Base-by-base conservation (phyloP, 108 stramenopile species). In the Nitzschia sp. region DNA sequence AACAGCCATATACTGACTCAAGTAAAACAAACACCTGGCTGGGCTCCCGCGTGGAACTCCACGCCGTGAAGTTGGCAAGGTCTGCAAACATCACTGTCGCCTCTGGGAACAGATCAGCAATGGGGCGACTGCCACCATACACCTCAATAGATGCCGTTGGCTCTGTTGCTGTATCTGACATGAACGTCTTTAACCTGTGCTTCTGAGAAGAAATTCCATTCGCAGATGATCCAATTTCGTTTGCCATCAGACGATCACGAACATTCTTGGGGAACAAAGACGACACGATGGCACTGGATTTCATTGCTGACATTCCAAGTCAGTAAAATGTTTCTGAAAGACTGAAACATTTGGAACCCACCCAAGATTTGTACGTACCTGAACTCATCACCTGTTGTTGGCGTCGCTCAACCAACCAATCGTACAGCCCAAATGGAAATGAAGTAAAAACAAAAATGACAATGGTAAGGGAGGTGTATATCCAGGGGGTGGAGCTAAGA, bases 221-320 rank as follows among this genome's bases (percentile, higher is more conserved):
- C 29, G 5, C 5, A 34, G 29, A 34, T 34, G 29, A 3, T 34
- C 25, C 57, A 38, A 46, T 3, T 10, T 22, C 51, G 15, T 19
- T 25, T n/a, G 11, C 70, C 8, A 68, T 52, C 24, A 68, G 51
- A 21, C 67, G 50, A n/a, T 68, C 67, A 10, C 53, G 53, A 0
- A 68, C 67, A 44, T 29, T 54, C 65, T 68, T 68, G n/a, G 71
- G 71, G 41, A 72, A 72, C 25, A 72, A 20, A 0, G 56, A 40
- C n/a, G 50, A 37, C 6, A 72, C 63, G 37, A 72, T 57, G 14
- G 19, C 19, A 25, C 10, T 65, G 22, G 64, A 40, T 19, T 39
- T 48, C 12, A 51, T 38, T 14, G 70, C 70, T 12, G 19, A 19
- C 20, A 19, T 17, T 22, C 10, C 62, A 3, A 70, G 69, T 12